Evolutionary conservation across 1,139 yeast genomes (phyloP), one percentile per base, ranked within the genome.

Genomic region (Geotrichum bryndzae): DNA sequence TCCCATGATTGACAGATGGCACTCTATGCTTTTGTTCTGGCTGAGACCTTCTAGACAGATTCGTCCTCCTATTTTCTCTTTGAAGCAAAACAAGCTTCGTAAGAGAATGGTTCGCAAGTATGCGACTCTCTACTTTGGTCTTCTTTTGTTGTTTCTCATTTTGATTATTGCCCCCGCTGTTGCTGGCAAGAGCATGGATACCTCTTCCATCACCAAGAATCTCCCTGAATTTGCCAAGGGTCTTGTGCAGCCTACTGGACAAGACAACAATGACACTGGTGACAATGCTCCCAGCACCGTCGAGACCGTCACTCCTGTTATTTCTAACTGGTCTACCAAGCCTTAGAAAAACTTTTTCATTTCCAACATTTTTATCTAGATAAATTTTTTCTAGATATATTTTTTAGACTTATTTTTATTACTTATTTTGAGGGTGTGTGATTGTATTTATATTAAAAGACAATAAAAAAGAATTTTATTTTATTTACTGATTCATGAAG

Each of bases 61-160:
- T 73, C 90, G 99, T 79, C 99, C 98, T 68, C 99, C 99, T 70
- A 94, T 95, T 74, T 95, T 90, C 80, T 91, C 98, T 22, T 82
- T 94, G 80, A 94, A 95, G 80, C 99, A 95, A 80, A 95, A 96
- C 68, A 88, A 92, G 80, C 86, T 95, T 76, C 89, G 99, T 82
- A 92, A 90, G 88, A 87, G 99, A 80, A 94, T 95, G 97, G 97
- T 95, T 56, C 87, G 90, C 79, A 91, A 91, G 80, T 95, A 94
- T 81, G 87, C 96, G 68, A 78, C 90, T 29, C 81, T 95, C 74
- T 95, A 87, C 83, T 86, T 90, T 70, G 72, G 79, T 61, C 79
- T 95, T 66, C 79, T 95, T 72, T 73, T 85, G 54, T 72, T 90
- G 68, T 90, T 91, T 72, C 84, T 87, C 68, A 86, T 84, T 58